A percentile compares a stretch with the other conserved stretches of the same genome.
Conservation (phyloP, 306 rosid species). For the Fagus sylvatica region DNA sequence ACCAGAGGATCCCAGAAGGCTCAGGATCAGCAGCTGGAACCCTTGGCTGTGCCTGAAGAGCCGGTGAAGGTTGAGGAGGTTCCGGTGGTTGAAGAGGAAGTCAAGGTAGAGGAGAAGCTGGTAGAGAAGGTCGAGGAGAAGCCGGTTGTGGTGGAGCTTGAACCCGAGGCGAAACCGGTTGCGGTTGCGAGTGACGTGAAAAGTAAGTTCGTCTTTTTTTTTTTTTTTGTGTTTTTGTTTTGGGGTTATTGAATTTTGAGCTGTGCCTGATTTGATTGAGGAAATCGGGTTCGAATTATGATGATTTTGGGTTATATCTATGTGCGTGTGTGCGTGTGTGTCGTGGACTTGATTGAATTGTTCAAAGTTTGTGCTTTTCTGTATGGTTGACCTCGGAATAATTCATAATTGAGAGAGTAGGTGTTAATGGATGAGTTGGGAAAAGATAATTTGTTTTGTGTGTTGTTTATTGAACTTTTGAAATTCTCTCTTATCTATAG, state of each 20-base stretch:
- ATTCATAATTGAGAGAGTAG: not conserved
- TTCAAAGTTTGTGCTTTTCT: not conserved
- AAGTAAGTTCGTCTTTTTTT: slow-evolving; percentile 46
- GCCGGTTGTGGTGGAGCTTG: slow-evolving; percentile 31
- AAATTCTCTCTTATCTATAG: not conserved
- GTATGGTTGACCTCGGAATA: no score
- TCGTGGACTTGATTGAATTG: not conserved
- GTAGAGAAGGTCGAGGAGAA: slow-evolving; percentile 37
- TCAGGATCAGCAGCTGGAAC: slow-evolving; percentile 49
- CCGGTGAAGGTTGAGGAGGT: slow-evolving; percentile 30
- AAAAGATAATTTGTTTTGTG: not conserved
- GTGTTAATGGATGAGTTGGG: not conserved
- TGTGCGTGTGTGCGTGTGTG: not conserved
- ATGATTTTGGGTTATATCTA: not conserved
- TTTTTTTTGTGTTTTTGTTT: not conserved
- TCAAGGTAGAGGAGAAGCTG: slow-evolving; percentile 40
- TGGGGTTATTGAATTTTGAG: not conserved
- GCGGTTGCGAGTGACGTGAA: slow-evolving; percentile 40
- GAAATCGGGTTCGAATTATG: not conserved
- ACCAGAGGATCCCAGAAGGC: slow-evolving; percentile 59
- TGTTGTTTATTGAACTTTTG: not conserved
- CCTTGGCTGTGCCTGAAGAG: slow-evolving; percentile 24
- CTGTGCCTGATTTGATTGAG: not conserved
- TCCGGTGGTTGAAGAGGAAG: slow-evolving; percentile 38
- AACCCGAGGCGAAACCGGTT: slow-evolving; percentile 31